A percentile compares a stretch with the other conserved stretches of the same genome.
Conservation (phyloP, 2,329 filamentous ascomycete genomes). For the Amesomyces nigricolor region DNA sequence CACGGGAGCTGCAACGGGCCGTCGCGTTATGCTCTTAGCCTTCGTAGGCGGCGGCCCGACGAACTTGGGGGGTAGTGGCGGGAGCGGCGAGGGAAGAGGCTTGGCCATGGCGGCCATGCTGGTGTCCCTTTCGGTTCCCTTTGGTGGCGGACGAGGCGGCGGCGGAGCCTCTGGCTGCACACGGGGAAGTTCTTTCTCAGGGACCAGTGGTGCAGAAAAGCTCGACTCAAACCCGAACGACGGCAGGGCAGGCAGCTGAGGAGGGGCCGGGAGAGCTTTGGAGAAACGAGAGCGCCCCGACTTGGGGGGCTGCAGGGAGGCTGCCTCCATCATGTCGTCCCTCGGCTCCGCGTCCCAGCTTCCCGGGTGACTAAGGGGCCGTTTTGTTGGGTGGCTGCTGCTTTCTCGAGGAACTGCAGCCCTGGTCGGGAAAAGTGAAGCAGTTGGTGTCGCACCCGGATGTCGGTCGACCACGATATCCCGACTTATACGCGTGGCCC, state of each 20-base stretch:
- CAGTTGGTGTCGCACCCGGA: conserved; percentile 29
- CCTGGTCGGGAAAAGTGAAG: conserved; percentile 8
- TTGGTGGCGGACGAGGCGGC: conserved; percentile 22
- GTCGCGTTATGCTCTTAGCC: conserved; percentile 21
- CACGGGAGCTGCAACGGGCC: conserved; percentile 22
- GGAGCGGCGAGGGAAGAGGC: conserved; percentile 22
- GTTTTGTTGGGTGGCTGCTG: conserved; percentile 16
- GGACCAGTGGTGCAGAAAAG: conserved; percentile 15
- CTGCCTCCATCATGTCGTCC: conserved; percentile 25
- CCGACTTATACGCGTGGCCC: conserved; percentile 8
- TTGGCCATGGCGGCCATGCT: conserved; percentile 19
- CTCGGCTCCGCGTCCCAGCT: conserved; percentile 2
- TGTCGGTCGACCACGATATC: conserved; percentile 13
- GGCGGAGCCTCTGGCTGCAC: conserved; percentile 12
- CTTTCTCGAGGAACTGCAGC: conserved; percentile 2
- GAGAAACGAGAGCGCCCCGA: conserved; percentile 50
- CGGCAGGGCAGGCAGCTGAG: conserved; percentile 33
- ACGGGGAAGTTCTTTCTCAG: conserved; percentile 23
- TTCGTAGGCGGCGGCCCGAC: conserved; percentile 15
- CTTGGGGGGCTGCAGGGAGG: conserved; percentile 26
- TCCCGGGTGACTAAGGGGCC: conserved; percentile 1
- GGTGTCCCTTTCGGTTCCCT: conserved; percentile 12
- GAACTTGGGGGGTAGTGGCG: conserved; percentile 19
- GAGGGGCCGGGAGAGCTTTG: conserved; percentile 51
- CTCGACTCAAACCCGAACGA: conserved; percentile 22